Evolutionary conservation across 352 stramenopile genomes (phyloP), one percentile per base, ranked within the genome.

Genomic region (Phytopythium sindhum): DNA sequence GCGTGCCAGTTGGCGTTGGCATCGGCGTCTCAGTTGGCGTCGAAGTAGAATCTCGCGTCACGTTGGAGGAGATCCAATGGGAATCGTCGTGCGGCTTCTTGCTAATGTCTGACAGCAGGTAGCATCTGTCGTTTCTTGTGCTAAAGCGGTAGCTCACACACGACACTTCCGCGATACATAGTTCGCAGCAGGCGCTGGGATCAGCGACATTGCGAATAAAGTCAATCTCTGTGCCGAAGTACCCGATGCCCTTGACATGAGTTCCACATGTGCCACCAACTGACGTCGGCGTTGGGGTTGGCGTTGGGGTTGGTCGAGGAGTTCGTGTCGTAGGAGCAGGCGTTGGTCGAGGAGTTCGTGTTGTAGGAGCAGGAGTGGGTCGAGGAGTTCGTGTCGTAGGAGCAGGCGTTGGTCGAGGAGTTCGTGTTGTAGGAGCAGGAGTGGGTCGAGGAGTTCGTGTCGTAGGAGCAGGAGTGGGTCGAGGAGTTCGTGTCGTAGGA

Each of bases 1-100:
- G 60, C 0, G 63, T 77, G 10, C 1, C 3, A 10, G 10, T 14
- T 10, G 28, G 57, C 65, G 61, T 35, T 39, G 61, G 37, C 14
- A 53, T 57, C 10, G 61, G 31, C 6, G 52, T 54, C 21, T 31
- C 8, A 41, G 61, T 60, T 26, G 61, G 29, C 12, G 33, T 11
- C 33, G 33, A 10, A 10, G 33, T 39, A 6, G 33, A 39, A 4
- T 10, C 33, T 39, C 44, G 44, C 44, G 44, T 50, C 44, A 50
- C 44, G 8, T 50, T 50, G 4, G 44, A 9, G 6, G 44, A 50
- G 14, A 50, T 50, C 44, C 44, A 50, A 1, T 50, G 10, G 2
- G 44, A 50, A 26, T 50, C 44, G 19, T 50, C 19, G 44, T 50
- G 44, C 12, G 44, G 44, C 44, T 50, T 50, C 23, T 50, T 50